Evolutionary conservation across 2,329 filamentous ascomycete species (phyloP).

Genomic region (Sporothrix brasiliensis): DNA sequence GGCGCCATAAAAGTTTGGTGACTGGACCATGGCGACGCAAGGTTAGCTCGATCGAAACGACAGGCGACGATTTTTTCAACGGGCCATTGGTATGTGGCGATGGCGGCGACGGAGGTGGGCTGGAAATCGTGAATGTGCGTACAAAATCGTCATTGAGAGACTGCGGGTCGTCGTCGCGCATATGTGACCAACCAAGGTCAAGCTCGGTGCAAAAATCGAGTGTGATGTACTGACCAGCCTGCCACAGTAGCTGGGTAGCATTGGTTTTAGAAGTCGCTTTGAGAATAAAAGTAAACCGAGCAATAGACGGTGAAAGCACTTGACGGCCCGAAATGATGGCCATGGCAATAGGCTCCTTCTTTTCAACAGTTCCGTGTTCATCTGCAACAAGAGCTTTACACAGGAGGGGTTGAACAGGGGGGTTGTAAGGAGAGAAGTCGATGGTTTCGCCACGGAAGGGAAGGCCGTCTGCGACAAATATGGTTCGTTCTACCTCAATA

Average conservation of each 20-base stretch:
- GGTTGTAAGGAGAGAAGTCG: constrained; percentile 77
- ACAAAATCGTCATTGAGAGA: constrained; percentile 84
- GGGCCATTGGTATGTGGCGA: neutral
- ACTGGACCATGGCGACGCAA: constrained; percentile 69
- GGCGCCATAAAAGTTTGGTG: constrained; percentile 65
- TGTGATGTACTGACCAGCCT: constrained; percentile 75
- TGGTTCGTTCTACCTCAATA: constrained; percentile 62
- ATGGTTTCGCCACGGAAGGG: constrained; percentile 65
- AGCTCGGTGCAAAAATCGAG: constrained; percentile 72
- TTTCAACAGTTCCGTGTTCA: neutral
- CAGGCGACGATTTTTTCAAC: neutral
- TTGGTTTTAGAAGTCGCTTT: constrained; percentile 29
- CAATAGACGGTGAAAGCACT: constrained; percentile 66
- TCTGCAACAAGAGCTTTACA: constrained; percentile 50
- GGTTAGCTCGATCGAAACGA: constrained; percentile 67
- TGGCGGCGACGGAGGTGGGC: constrained; percentile 49
- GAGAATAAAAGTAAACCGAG: constrained; percentile 60
- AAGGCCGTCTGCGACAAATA: constrained; percentile 66
- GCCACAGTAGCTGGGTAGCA: constrained; percentile 52
- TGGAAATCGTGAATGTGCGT: constrained; percentile 80
- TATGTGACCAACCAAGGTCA: constrained; percentile 75
- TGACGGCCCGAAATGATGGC: constrained; percentile 64
- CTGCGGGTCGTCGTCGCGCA: constrained; percentile 77
- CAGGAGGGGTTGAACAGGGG: constrained; percentile 65
- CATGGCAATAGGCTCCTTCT: constrained; percentile 37